Base-by-base conservation (phyloP, 345 rosid species). In the Capsella bursapastoris region DNA sequence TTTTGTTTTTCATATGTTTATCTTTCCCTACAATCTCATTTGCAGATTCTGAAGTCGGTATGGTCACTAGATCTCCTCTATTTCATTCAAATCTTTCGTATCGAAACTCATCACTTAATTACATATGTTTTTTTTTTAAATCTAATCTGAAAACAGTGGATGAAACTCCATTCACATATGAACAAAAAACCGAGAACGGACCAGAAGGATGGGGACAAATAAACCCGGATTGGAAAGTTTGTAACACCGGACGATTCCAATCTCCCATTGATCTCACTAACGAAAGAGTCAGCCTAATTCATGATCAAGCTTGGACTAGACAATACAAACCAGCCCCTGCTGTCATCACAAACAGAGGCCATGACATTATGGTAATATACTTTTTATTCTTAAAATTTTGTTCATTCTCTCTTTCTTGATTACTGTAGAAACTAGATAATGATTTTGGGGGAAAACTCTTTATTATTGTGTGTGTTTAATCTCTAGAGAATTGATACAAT, bases 251-350 rank as follows among this genome's bases (percentile, higher is more conserved):
- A 57, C 82, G 70, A 22, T 44, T 67, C 37, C 98, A 92, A 64
- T 92, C 98, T 50, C 95, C 95, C 0, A 83, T 88, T 49, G 94
- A 90, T 79, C 70, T 90, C 29, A 64, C 77, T 0, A 4, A 51
- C 15, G 34, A 43, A 58, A 74, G 79, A 51, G 84, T 80, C 11
- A 49, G 78, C 18, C 16, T 71, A 35, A 15, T 68, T 28, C 73
- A 77, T 10, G 34, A 8, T 14, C 35, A 84, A 9, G 89, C 87
- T 3, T 64, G 90, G 64, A 62, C 31, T 8, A 84, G 80, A 57
- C 78, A 83, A 45, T 91, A 91, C 66, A 71, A 80, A 45, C 88
- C 92, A 18, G 92, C 96, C 68, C 75, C 63, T 3, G 89, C 94
- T 47, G 49, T 69, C 12, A 22, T 89, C 7, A 77, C 14, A 68